Conservation (phyloP, 768 basidiomycete genomes). For the Mycena galericulata region DNA sequence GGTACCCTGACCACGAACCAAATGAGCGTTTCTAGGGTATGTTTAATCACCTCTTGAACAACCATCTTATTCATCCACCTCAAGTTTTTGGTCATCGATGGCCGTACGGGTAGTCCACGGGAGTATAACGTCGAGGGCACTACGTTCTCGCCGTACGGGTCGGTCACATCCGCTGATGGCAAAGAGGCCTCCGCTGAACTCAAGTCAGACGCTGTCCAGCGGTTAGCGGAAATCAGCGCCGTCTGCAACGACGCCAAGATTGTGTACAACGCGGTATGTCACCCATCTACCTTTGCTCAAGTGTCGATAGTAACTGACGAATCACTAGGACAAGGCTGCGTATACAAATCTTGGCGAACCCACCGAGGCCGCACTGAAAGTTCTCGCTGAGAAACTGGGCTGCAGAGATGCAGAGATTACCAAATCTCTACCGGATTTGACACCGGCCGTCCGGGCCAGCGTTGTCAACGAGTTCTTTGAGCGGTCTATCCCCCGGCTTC, state of each 20-base stretch:
- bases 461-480: conserved; percentile 91
- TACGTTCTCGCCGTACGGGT: conserved; percentile 90
- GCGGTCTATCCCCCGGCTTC: conserved; percentile 75
- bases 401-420: conserved; percentile 70
- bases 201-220: conserved; percentile 77
- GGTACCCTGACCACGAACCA: conserved; percentile 97
- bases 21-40: conserved; percentile 91
- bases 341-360: conserved; percentile 95
- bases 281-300: neutral
- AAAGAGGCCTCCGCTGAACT: conserved; percentile 69
- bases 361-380: conserved; percentile 96
- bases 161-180: conserved; percentile 74
- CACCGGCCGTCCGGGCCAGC: conserved; percentile 74
- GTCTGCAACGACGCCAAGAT: conserved; percentile 96
- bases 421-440: conserved; percentile 67
- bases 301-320: conserved; percentile 4
- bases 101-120: conserved; percentile 57
- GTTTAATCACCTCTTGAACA: conserved; percentile 28
- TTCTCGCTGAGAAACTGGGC: conserved; percentile 94
- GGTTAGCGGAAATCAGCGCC: conserved; percentile 91
- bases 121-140: conserved; percentile 92
- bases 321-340: conserved; percentile 74
- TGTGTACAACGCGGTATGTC: conserved; percentile 79
- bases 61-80: conserved; percentile 16
- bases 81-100: conserved; percentile 83